Percentiles rank a stretch among this genome's conserved stretches.
Conservation (phyloP, 805 yeast genomes). For the Ogataea salicorniae region DNA sequence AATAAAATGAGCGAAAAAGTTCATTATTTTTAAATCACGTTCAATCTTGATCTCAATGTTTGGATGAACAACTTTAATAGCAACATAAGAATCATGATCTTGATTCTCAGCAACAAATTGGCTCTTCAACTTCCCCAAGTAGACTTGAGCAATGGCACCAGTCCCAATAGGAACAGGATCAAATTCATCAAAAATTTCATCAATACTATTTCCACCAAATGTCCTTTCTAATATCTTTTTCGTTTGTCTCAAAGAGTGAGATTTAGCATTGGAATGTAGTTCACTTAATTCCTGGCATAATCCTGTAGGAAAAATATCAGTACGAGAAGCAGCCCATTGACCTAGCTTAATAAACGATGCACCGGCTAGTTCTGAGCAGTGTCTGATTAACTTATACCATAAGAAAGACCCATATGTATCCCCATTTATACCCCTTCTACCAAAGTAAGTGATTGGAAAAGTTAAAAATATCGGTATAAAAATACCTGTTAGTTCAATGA, state of each 20-base stretch:
- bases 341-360: slow-evolving; percentile 90
- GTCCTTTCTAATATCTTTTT: slow-evolving; percentile 51
- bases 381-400: slow-evolving; percentile 67
- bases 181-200: slow-evolving; percentile 78
- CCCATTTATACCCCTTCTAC: slow-evolving; percentile 34
- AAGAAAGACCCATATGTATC: slow-evolving; percentile 56
- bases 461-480: slow-evolving; percentile 65
- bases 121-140: slow-evolving; percentile 59
- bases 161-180: slow-evolving; percentile 78
- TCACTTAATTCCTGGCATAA: slow-evolving; percentile 72
- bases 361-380: slow-evolving; percentile 78
- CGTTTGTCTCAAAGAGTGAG: slow-evolving; percentile 65
- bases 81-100: slow-evolving; percentile 56
- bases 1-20: slow-evolving; percentile 64
- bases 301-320: slow-evolving; percentile 80
- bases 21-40: slow-evolving; percentile 83
- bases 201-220: slow-evolving; percentile 49
- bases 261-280: slow-evolving; percentile 77
- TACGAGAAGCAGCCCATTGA: slow-evolving; percentile 98
- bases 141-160: slow-evolving; percentile 98
- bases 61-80: slow-evolving; percentile 92
- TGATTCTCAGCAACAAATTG: slow-evolving; percentile 29
- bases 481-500: slow-evolving; percentile 58
- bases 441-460: slow-evolving; percentile 61
- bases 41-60: slow-evolving; percentile 63